Evolutionary conservation across 352 stramenopile genomes (phyloP).

Genomic region (Globisporangium rhizosaccharum): DNA sequence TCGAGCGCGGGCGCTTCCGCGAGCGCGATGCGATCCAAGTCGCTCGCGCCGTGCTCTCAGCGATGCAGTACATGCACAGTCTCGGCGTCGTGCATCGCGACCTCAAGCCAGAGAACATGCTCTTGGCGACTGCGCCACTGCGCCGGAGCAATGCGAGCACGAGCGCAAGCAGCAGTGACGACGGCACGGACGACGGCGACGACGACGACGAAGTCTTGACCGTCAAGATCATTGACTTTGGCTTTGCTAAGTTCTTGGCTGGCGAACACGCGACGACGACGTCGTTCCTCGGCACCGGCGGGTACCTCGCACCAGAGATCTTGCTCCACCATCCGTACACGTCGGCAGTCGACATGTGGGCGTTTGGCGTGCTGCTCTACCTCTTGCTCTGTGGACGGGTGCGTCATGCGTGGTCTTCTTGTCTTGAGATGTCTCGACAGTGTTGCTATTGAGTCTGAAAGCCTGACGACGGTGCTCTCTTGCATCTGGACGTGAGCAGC

Average conservation of each 20-base stretch:
- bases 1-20: conserved; percentile 52
- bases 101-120: conserved; percentile 75
- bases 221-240: conserved; percentile 99
- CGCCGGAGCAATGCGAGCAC: conserved; percentile 15
- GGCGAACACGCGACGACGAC: conserved; percentile 47
- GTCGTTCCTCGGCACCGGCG: conserved; percentile 76
- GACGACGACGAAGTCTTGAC: conserved; percentile 18
- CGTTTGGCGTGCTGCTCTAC: conserved; percentile 95
- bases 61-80: conserved; percentile 71
- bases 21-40: conserved; percentile 55
- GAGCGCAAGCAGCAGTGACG: conserved; percentile 5
- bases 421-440: neutral
- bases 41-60: conserved; percentile 49
- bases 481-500: conserved; percentile 11
- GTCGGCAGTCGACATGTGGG: conserved; percentile 95
- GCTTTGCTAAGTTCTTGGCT: conserved; percentile 90
- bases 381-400: conserved; percentile 95
- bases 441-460: neutral
- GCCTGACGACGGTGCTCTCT: neutral
- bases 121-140: conserved; percentile 26
- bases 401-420: conserved; percentile 9
- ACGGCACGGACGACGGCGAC: conserved; percentile 1
- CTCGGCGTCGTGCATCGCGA: conserved; percentile 66
- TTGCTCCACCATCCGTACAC: conserved; percentile 94
- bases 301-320: conserved; percentile 98